Conservation (phyloP, 2,329 filamentous ascomycete genomes). For the Aureobasidium namibiae region DNA sequence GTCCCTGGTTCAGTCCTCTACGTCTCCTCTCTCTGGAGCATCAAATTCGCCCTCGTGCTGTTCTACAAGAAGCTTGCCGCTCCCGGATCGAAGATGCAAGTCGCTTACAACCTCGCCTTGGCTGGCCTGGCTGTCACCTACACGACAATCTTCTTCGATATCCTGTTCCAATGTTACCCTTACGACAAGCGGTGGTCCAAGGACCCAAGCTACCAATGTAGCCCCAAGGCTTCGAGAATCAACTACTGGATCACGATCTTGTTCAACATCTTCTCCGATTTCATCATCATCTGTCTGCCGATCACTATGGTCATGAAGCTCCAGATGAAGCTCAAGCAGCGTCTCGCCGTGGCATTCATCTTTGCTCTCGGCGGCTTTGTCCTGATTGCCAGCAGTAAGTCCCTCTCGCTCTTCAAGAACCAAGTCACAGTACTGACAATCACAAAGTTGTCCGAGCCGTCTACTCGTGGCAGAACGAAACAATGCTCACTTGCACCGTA, state of each 20-base stretch:
- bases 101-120: slow-evolving; percentile 2
- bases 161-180: slow-evolving; percentile 6
- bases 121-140: slow-evolving; percentile 1
- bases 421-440: not conserved
- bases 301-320: slow-evolving; percentile 12
- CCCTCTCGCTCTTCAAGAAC: too few relatives aligned
- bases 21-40: not conserved
- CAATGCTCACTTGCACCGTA: slow-evolving; percentile 9
- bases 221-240: slow-evolving; percentile 1
- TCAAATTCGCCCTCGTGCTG: slow-evolving; percentile 4
- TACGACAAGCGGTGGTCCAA: slow-evolving; percentile 7
- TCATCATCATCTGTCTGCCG: slow-evolving; percentile 7
- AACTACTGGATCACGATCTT: slow-evolving; percentile 11
- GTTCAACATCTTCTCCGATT: slow-evolving; percentile 8
- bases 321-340: slow-evolving; percentile 6
- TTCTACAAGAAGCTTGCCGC: slow-evolving; percentile 9
- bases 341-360: not conserved
- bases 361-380: slow-evolving; percentile 6
- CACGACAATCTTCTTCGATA: slow-evolving; percentile 7
- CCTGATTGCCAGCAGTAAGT: slow-evolving; percentile 9
- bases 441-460: not conserved
- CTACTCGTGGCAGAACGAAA: slow-evolving; percentile 6
- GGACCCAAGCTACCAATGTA: not conserved
- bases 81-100: slow-evolving; percentile 2
- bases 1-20: slow-evolving; percentile 9